These are phyloP conservation scores for Cladosporium sp. DNA, from an alignment of 2,329 filamentous ascomycete species.

Conservation along the genomic window DNA sequence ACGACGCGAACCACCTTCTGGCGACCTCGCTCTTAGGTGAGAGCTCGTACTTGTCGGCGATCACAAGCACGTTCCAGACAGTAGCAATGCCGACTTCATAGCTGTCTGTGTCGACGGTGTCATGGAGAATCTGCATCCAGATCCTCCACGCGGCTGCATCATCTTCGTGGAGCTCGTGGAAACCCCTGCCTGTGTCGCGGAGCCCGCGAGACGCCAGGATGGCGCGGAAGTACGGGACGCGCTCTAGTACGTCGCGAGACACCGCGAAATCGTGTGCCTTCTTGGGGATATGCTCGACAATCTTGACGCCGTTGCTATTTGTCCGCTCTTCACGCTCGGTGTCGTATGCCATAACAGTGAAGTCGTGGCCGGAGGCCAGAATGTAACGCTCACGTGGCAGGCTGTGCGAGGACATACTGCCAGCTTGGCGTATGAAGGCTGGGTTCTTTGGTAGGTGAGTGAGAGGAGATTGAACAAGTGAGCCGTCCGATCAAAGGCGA, in stretches of 20 bases:
- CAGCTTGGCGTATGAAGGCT: too few species aligned
- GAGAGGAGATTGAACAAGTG: too few species aligned
- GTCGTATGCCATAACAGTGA: neutral
- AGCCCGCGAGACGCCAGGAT: neutral
- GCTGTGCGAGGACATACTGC: neutral
- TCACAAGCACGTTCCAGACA: conserved; percentile 26
- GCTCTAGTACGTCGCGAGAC: neutral
- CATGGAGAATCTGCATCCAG: conserved; percentile 27
- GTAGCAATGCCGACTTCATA: conserved; percentile 20
- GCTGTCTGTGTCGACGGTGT: neutral
- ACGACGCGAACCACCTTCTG: conserved; percentile 25
- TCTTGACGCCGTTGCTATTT: neutral
- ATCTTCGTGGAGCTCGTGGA: neutral
- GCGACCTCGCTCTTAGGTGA: neutral
- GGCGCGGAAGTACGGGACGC: neutral
- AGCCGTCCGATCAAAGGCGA: too few species aligned
- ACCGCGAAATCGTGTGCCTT: conserved; percentile 1
- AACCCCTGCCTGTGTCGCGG: neutral
- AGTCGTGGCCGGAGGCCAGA: neutral
- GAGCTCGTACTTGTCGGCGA: conserved; percentile 27
- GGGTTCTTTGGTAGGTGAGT: too few species aligned
- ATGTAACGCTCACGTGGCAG: neutral
- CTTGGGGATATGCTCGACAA: neutral
- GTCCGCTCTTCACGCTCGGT: neutral
- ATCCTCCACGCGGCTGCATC: neutral